Base-by-base conservation (phyloP, 1,284 basidiomycete species). In the Anthracocystis setariae region DNA sequence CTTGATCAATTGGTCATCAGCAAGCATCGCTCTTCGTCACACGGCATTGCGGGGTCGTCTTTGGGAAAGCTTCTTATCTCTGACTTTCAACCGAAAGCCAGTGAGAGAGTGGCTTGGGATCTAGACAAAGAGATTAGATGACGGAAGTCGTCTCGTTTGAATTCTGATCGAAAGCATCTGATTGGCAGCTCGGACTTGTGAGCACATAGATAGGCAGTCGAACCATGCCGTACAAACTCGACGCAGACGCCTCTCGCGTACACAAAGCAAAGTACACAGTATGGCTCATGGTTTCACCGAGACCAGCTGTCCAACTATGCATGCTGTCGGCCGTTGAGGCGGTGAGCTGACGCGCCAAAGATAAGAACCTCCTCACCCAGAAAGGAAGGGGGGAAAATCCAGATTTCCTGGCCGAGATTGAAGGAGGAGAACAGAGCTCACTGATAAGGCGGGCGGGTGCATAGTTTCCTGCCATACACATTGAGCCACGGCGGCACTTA, bases 161-260 rank as follows among this genome's bases (percentile, higher is more conserved):
- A n/a, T n/a, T n/a, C n/a, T 46, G 40, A 61, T 50, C 52, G 18
- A 20, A 7, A 21, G 27, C 35, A 27, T 40, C 5, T 50, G 33
- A 61, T 61, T 61, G 59, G 59, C 25, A 18, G 43, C 27, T 49
- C 59, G 59, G 59, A 12, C 32, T 49, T 61, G 50, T 25, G 51
- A 61, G 51, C 59, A 55, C 59, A 38, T 54, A 54, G 46, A 52
- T 48, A 44, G 27, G 24, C 18, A n/a, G n/a, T n/a, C n/a, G n/a
- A n/a, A n/a, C n/a, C n/a, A n/a, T 39, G 38, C 17, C 35, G 13
- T n/a, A 17, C 35, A 37, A 37, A n/a, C 35, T 37, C 15, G 35
- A 37, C 35, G 35, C 35, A 37, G 12, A n/a, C 12, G 29, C 29
- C 29, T 29, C 29, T 29, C 29, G n/a, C n/a, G n/a, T n/a, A n/a